A percentile compares a stretch with the other conserved stretches of the same genome.
Conservation (phyloP, 73 alveolate species). For the Paramecium bursaria region DNA sequence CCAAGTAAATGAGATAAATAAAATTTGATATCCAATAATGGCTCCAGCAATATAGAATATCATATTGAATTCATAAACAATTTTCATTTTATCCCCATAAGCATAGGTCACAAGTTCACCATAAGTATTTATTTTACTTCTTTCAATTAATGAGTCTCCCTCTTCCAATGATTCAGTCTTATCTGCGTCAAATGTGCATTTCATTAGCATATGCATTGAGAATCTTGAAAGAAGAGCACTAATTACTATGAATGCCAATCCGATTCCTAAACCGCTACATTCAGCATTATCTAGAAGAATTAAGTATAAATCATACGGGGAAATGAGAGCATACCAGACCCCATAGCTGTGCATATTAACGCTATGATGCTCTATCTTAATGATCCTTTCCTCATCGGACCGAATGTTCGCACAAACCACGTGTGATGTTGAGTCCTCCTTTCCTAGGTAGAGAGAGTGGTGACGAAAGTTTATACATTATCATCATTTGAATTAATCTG, state of each 20-base stretch:
- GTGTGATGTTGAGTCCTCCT: conserved; percentile 35
- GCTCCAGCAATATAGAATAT: conserved; percentile 25
- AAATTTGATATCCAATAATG: not conserved
- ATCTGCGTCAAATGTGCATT: conserved; percentile 39
- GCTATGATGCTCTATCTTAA: conserved; percentile 41
- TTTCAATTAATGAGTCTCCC: too few species aligned
- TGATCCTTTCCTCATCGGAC: conserved; percentile 61
- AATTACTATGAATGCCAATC: not conserved
- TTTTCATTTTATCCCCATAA: not conserved
- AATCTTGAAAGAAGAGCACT: conserved; percentile 47
- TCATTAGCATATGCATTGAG: conserved; percentile 47
- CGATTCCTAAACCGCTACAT: not conserved
- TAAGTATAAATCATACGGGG: not conserved
- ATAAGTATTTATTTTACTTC: not conserved
- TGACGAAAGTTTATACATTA: too few species aligned
- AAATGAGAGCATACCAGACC: conserved; percentile 61
- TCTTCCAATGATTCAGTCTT: too few species aligned
- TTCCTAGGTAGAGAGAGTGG: too few species aligned
- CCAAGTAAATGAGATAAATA: conserved; percentile 23
- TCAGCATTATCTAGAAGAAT: conserved; percentile 21
- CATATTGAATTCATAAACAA: conserved; percentile 15
- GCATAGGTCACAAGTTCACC: conserved; percentile 17
- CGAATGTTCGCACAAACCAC: conserved; percentile 56
- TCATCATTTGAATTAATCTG: too few species aligned
- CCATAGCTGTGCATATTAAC: conserved; percentile 53